A percentile compares a stretch with the other conserved stretches of the same genome.
Evolutionary conservation across 768 basidiomycete genomes (phyloP).

Genomic region (Jaapia argillacea): DNA sequence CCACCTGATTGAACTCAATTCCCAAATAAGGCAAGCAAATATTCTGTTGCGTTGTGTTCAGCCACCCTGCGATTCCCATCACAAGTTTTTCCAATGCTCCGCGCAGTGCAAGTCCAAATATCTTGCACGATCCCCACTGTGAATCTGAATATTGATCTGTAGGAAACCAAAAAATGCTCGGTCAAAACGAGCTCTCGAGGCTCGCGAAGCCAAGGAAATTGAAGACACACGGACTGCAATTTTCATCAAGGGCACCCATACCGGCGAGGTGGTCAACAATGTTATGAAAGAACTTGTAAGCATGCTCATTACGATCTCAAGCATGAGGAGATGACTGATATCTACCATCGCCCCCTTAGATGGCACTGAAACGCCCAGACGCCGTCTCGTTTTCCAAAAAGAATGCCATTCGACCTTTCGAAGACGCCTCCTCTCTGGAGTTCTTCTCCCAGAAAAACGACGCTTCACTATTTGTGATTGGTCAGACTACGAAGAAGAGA

Average conservation of each 20-base stretch:
- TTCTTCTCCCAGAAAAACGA: slow-evolving; percentile 96
- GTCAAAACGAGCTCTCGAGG: slow-evolving; percentile 81
- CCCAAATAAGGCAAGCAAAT: too few species aligned
- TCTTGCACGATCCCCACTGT: too few species aligned
- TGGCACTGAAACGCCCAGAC: slow-evolving; percentile 88
- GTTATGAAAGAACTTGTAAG: slow-evolving; percentile 88
- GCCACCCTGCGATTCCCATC: too few species aligned
- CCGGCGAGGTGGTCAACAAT: slow-evolving; percentile 67
- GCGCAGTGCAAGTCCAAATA: too few species aligned
- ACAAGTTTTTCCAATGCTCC: too few species aligned
- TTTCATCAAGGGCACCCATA: slow-evolving; percentile 83
- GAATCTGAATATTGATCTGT: too few species aligned
- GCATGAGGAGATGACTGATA: background rate
- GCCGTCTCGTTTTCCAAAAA: slow-evolving; percentile 92
- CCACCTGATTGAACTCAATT: too few species aligned
- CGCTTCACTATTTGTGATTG: slow-evolving; percentile 82
- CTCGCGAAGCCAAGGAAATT: slow-evolving; percentile 80
- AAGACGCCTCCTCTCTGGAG: slow-evolving; percentile 70
- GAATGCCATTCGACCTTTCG: slow-evolving; percentile 86
- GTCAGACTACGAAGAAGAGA: slow-evolving; percentile 89
- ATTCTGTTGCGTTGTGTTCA: too few species aligned
- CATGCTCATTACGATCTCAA: slow-evolving; percentile 5
- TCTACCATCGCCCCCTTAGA: slow-evolving; percentile 33
- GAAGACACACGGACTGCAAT: slow-evolving; percentile 83
- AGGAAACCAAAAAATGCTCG: slow-evolving; percentile 96